phyloP scores from a whole-genome alignment of 2,329 filamentous ascomycete genomes.

The Colletotrichum lupini region DNA sequence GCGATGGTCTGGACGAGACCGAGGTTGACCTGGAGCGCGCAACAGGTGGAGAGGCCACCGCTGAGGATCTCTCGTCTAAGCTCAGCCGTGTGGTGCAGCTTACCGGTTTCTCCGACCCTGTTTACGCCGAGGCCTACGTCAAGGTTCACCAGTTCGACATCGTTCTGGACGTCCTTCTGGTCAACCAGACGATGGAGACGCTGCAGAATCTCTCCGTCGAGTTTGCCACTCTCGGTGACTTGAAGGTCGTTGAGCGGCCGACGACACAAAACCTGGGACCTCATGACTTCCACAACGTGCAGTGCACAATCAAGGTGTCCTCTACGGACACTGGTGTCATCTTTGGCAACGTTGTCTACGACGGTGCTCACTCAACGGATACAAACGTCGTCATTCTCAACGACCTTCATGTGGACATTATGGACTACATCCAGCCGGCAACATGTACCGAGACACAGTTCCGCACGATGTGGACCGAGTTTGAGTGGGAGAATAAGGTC shows the following conservation, averaged over 20 bases:
- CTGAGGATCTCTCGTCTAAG: constrained; percentile 92
- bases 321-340: constrained; percentile 98
- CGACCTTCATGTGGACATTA: constrained; percentile 98
- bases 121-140: constrained; percentile 99
- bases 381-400: constrained; percentile 98
- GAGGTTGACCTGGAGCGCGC: constrained; percentile 93
- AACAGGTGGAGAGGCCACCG: constrained; percentile 85
- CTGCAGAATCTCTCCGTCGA: constrained; percentile 97
- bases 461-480: constrained; percentile 99
- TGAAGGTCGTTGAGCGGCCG: constrained; percentile 97
- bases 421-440: constrained; percentile 99
- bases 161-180: constrained; percentile 92
- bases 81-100: constrained; percentile 96
- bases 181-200: constrained; percentile 97
- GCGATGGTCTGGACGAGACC: constrained; percentile 85
- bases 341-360: constrained; percentile 98
- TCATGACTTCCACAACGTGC: constrained; percentile 97
- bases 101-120: constrained; percentile 96
- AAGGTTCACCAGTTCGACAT: constrained; percentile 99
- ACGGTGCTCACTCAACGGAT: constrained; percentile 90
- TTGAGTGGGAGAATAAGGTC: constrained; percentile 99
- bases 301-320: constrained; percentile 98
- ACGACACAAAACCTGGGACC: constrained; percentile 95
- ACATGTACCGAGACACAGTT: constrained; percentile 98
- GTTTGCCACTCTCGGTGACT: constrained; percentile 96